These are phyloP conservation scores for Stephanodiscus triporus DNA, from an alignment of 108 stramenopile genomes.

Conservation along the genomic window DNA sequence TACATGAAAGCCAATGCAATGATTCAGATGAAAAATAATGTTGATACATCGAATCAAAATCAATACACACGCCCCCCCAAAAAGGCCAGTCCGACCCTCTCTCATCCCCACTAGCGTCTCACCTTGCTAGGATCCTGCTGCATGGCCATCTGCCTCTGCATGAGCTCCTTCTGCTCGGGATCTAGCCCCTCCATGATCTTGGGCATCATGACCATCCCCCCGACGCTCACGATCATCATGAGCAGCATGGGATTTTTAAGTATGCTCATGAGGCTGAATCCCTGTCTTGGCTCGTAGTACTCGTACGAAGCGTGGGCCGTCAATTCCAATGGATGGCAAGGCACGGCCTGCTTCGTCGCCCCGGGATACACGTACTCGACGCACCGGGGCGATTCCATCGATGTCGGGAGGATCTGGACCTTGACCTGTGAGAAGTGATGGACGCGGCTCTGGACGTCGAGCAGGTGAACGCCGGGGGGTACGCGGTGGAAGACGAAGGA, in stretches of 20 bases:
- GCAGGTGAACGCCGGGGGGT: constrained; percentile 77
- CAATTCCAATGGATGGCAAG: constrained; percentile 76
- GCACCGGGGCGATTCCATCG: constrained; percentile 79
- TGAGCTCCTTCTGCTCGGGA: constrained; percentile 85
- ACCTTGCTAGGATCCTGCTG: constrained; percentile 87
- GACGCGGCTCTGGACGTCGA: constrained; percentile 74
- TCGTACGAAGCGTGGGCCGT: constrained; percentile 77
- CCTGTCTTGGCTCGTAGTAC: constrained; percentile 75
- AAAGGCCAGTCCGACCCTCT: too few relatives aligned
- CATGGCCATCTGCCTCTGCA: constrained; percentile 85
- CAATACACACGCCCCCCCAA: neutral
- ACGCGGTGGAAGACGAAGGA: constrained; percentile 77
- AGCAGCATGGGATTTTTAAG: constrained; percentile 91
- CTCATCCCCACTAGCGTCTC: neutral
- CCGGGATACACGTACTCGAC: constrained; percentile 88
- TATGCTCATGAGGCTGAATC: constrained; percentile 70
- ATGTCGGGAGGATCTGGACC: constrained; percentile 72
- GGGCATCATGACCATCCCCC: constrained; percentile 84
- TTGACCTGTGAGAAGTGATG: constrained; percentile 83
- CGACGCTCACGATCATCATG: constrained; percentile 81
- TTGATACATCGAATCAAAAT: neutral
- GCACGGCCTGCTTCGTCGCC: constrained; percentile 66
- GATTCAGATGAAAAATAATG: neutral
- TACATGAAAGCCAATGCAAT: neutral
- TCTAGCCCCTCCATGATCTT: constrained; percentile 90